Base-by-base conservation (phyloP, 225 moss, liverwort and hornwort genomes). In the Bryoerythrophyllum caledonicum region DNA sequence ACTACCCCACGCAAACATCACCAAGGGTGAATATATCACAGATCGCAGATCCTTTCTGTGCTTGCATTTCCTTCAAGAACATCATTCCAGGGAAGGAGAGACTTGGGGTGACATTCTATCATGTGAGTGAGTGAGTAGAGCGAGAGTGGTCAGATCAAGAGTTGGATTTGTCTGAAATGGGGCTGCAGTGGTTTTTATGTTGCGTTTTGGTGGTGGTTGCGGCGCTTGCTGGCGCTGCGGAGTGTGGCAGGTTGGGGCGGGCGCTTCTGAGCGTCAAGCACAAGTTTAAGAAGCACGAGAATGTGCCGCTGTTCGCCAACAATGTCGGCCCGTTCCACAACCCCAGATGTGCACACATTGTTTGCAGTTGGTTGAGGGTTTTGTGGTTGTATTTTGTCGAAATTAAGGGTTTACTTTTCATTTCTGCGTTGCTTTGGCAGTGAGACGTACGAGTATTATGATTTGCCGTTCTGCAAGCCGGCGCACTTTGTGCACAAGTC, bases 371-470 rank as follows among this genome's bases (percentile, higher is more conserved):
- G 41, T 10, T 64, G 8, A 17, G 26, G 74, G 35, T 63, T 59
- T 32, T 48, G 76, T 49, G 70, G 30, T 23, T 51, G 19, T 1
- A 17, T 17, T 15, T 16, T 16, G 1, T 41, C 5, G 32, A 3
- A 32, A 9, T 38, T 0, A 8, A 4, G 46, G 46, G 15, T 43
- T 43, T 43, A 12, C 3, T 0, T 46, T 46, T 46, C 1, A n/a
- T 68, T 15, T 21, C 64, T 15, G 23, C 6, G 6, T 74, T 63
- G 7, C 9, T 38, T 0, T 63, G 69, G 32, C 94, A 96, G 96
- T 61, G 96, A 96, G 85, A 96, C 96, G n/a, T 96, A 96, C 72
- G 94, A 96, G 76, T 96, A 96, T 41, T 96, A 91, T 67, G 96
- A 96, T 82, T 82, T 96, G 70, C 94, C 96, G 32, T 96, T 96